Base-by-base conservation (phyloP, 345 rosid genomes). In the Hypericum perforatum region DNA sequence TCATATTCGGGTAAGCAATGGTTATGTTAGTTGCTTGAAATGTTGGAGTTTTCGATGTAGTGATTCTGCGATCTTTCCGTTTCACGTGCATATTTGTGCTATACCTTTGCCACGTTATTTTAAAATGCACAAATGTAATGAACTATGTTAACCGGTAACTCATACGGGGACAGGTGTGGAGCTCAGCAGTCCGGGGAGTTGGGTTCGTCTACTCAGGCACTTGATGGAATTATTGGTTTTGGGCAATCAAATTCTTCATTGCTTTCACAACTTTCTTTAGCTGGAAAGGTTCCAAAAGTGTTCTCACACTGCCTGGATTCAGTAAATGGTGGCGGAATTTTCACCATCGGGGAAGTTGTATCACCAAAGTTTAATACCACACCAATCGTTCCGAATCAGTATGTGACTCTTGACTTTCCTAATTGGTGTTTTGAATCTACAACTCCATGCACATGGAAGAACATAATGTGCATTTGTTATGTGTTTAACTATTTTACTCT, bases 181-280 rank as follows among this genome's bases (percentile, higher is more conserved):
- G 74, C 67, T 62, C 68, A 67, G 60, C 96, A 81, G 68, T 80
- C 96, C 15, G 98, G 95, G 41, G 80, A 76, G 40, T 70, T 86
- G 38, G 82, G 79, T 14, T 39, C 74, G 12, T 66, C 89, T 7
- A 22, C 62, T 40, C 77, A 70, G 2, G 95, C 97, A 63, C 72
- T 86, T 63, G 96, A 87, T 67, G 98, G 96, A 11, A 79, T 91
- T 56, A 59, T 91, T 70, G 98, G 98, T 43, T 82, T 91, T 64
- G 98, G 98, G 48, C 89, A 91, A 62, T 53, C 91, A 53, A 84
- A 82, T 59, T 74, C 96, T 41, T 91, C 96, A 54, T 47, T 87
- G 64, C 62, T 91, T 66, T 84, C 98, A 45, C 98, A 91, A 76
- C 76, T 91, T 49, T 82, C 96, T 60, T 63, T 76, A 0, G 59